Percentiles rank a stretch among this genome's conserved stretches.
These are phyloP conservation scores for Pseudogymnoascus pannorum DNA, from an alignment of 2,329 filamentous ascomycete species.

Conservation along the genomic window DNA sequence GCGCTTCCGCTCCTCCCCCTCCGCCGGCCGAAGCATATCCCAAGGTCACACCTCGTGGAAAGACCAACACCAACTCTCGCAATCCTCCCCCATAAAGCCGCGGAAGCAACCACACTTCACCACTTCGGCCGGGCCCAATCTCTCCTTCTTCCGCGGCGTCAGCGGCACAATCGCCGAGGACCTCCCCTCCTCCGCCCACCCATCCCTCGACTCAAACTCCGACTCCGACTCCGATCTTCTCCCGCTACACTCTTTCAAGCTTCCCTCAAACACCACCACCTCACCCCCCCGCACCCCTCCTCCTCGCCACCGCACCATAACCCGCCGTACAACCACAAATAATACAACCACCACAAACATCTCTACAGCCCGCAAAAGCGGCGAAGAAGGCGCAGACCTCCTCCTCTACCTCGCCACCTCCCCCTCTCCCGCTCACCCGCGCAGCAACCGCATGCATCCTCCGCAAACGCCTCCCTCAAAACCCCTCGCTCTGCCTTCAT, in stretches of 20 bases:
- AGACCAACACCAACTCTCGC: conserved; percentile 64
- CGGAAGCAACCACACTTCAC: conserved; percentile 69
- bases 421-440: conserved; percentile 69
- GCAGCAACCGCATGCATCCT: conserved; percentile 50
- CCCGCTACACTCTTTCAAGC: conserved; percentile 65
- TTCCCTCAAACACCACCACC: conserved; percentile 39
- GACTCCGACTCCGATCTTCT: conserved; percentile 82
- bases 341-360: conserved; percentile 28
- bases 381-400: conserved; percentile 74
- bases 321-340: conserved; percentile 40
- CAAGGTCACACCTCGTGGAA: conserved; percentile 62
- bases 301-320: conserved; percentile 45
- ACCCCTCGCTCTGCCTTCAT: conserved; percentile 65
- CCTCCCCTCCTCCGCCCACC: conserved; percentile 40
- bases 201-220: conserved; percentile 30
- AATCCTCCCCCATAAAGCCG: conserved; percentile 81
- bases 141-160: conserved; percentile 67
- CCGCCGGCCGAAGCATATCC: conserved; percentile 50
- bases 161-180: conserved; percentile 53
- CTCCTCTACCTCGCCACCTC: conserved; percentile 84
- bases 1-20: conserved; percentile 61
- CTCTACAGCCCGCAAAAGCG: conserved; percentile 44
- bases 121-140: conserved; percentile 59
- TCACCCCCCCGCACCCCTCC: conserved; percentile 82
- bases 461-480: conserved; percentile 72